Evolutionary conservation across 306 rosid species (phyloP), one percentile per base, ranked within the genome.

Genomic region (Urtica urens): DNA sequence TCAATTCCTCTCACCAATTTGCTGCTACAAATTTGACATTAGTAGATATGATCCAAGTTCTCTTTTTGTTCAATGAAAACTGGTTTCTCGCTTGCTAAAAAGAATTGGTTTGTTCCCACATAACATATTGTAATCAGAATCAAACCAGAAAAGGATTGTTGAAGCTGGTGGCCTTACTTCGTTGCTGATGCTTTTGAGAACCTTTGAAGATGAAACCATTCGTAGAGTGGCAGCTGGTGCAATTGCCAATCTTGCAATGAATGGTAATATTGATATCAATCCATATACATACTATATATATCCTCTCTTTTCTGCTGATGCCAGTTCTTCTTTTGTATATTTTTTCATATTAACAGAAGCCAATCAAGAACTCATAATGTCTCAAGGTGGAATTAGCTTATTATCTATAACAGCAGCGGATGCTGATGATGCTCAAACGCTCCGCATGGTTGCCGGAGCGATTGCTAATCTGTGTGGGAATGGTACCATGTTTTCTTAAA

Each of bases 151-250:
- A 53, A 82, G 76, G 70, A 92, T 92, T 59, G 99, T 85, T 48
- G 96, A 92, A 65, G 65, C 99, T 51, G 99, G 99, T 27, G 99
- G 94, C 60, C 99, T 92, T 55, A 63, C 90, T 57, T 90, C 95
- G 49, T 77, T 90, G 73, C 64, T 90, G 66, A 77, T 75, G 95
- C 99, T 90, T 71, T 95, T 90, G 66, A 76, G 99, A 73, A 82
- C 85, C 73, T 92, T 74, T 21, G 96, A 85, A 66, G 94, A 92
- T 71, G 96, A 92, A 71, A 92, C 96, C 39, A 81, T 92, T 34
- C 86, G 83, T 53, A 78, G 96, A 76, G 99, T 85, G 49, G 99
- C 99, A 43, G 96, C 96, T 37, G 94, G 94, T 71, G 99, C 99
- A 38, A 85, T 92, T 66, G 94, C 99, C 55, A 92, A 92, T 70